A percentile compares a stretch with the other conserved stretches of the same genome.
phyloP scores from a whole-genome alignment of 2,329 filamentous ascomycete species.

The Monilinia vaccinii-corymbosi region DNA sequence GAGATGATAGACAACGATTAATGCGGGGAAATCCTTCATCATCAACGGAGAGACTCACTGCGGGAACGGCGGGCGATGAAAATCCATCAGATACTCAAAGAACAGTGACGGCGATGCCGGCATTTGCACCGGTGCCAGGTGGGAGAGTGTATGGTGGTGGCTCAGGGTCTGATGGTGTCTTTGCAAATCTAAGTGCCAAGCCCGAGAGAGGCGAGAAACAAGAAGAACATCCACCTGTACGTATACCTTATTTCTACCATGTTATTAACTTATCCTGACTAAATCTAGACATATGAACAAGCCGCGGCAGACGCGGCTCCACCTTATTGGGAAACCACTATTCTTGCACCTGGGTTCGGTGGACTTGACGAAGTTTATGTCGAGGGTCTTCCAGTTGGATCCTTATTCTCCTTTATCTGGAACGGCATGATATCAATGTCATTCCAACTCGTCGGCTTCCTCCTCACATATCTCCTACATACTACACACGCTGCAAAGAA shows the following conservation, averaged over 20 bases:
- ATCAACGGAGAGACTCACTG: slow-evolving; percentile 25
- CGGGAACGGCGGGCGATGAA: slow-evolving; percentile 12
- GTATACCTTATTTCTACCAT: slow-evolving; percentile 34
- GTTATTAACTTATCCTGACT: slow-evolving; percentile 10
- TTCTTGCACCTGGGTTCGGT: slow-evolving; percentile 82
- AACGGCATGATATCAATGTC: slow-evolving; percentile 96
- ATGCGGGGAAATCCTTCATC: slow-evolving; percentile 53
- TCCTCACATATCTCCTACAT: slow-evolving; percentile 95
- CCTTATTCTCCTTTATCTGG: slow-evolving; percentile 80
- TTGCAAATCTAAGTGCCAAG: slow-evolving; percentile 88
- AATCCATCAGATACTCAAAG: slow-evolving; percentile 21
- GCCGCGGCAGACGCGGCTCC: slow-evolving; percentile 92
- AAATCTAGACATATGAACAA: slow-evolving; percentile 82
- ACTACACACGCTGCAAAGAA: slow-evolving; percentile 98
- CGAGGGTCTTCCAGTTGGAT: slow-evolving; percentile 87
- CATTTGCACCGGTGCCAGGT: slow-evolving; percentile 21
- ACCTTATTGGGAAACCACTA: slow-evolving; percentile 98
- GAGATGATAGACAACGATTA: slow-evolving; percentile 76
- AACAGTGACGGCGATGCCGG: slow-evolving; percentile 23
- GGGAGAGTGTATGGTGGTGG: slow-evolving; percentile 59
- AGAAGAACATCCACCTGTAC: slow-evolving; percentile 87
- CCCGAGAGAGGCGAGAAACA: slow-evolving; percentile 70
- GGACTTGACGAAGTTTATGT: slow-evolving; percentile 94
- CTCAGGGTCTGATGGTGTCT: slow-evolving; percentile 85
- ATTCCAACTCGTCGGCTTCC: slow-evolving; percentile 93